Conservation (phyloP, 345 rosid species). For the Eucalyptus cloeziana region DNA sequence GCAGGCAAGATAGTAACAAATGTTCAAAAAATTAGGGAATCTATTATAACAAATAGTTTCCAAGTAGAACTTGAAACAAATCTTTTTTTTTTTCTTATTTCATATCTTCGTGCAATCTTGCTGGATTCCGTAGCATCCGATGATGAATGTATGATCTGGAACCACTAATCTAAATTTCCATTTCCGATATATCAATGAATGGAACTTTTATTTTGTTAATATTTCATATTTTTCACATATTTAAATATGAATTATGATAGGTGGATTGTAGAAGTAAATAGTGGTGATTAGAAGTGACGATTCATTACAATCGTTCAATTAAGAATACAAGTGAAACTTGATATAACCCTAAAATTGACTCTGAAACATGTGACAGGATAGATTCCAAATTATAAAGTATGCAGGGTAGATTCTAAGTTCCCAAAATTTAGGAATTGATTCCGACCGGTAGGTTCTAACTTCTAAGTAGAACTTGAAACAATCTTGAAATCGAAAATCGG, state of each 20-base stretch:
- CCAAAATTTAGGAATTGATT: too few relatives aligned
- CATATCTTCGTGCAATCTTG: too few relatives aligned
- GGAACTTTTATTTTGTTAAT: not conserved
- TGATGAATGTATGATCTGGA: not conserved
- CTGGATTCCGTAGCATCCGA: accelerated
- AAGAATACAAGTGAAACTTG: not conserved
- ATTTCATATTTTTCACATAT: too few relatives aligned
- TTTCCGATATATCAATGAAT: too few relatives aligned
- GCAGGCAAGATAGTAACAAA: too few relatives aligned
- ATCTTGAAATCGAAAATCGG: not conserved
- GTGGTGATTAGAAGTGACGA: not conserved
- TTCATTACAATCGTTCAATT: too few relatives aligned
- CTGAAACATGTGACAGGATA: accelerated
- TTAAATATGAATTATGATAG: not conserved
- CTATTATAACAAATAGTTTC: too few relatives aligned
- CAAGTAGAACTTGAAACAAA: not conserved
- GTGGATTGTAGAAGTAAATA: too few relatives aligned
- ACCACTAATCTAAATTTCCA: not conserved
- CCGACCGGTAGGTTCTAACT: accelerated
- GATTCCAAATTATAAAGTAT: too few relatives aligned
- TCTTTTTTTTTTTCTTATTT: not conserved
- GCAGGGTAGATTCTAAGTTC: not conserved
- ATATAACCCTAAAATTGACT: accelerated
- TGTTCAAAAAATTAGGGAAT: too few relatives aligned
- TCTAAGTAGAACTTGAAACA: not conserved